Conservation (phyloP, 2,329 filamentous ascomycete genomes). For the Parafenestella ontariensis region DNA sequence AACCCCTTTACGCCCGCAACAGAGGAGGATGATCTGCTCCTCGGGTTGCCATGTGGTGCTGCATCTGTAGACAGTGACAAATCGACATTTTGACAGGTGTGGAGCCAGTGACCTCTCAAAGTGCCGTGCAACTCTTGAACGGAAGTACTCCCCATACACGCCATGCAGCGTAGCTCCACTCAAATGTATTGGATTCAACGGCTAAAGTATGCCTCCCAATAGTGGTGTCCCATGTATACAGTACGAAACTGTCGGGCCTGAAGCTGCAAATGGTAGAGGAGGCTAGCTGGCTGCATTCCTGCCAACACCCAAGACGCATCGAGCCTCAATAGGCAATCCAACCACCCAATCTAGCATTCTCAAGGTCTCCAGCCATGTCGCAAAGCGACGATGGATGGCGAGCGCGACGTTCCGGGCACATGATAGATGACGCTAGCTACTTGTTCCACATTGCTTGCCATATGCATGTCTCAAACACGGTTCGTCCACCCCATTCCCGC, state of each 20-base stretch:
- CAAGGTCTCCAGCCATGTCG: not conserved
- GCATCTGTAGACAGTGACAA: not conserved
- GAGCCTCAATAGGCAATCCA: slow-evolving; percentile 1
- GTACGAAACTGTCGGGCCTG: slow-evolving; percentile 4
- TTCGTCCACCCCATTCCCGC: slow-evolving; percentile 5
- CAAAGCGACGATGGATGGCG: slow-evolving; percentile 8
- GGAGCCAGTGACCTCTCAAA: not conserved
- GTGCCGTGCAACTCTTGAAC: not conserved
- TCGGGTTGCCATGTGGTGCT: not conserved
- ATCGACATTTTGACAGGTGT: not conserved
- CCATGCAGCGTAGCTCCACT: slow-evolving; percentile 6
- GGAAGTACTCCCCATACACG: not conserved
- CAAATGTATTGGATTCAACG: slow-evolving; percentile 9
- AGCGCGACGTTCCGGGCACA: slow-evolving; percentile 7
- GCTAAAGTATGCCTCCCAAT: slow-evolving; percentile 9
- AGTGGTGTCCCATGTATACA: slow-evolving; percentile 12
- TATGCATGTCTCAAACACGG: slow-evolving; percentile 11
- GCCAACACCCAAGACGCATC: not conserved
- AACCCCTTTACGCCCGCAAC: not conserved
- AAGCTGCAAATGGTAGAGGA: not conserved
- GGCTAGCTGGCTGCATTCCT: slow-evolving; percentile 10
- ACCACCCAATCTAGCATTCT: slow-evolving; percentile 6
- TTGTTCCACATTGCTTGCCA: slow-evolving; percentile 1
- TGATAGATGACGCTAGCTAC: slow-evolving; percentile 13
- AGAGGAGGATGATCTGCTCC: not conserved